A percentile compares a stretch with the other conserved stretches of the same genome.
Conservation (phyloP, 2,329 filamentous ascomycete genomes). For the Raffaelea ambrosiae region DNA sequence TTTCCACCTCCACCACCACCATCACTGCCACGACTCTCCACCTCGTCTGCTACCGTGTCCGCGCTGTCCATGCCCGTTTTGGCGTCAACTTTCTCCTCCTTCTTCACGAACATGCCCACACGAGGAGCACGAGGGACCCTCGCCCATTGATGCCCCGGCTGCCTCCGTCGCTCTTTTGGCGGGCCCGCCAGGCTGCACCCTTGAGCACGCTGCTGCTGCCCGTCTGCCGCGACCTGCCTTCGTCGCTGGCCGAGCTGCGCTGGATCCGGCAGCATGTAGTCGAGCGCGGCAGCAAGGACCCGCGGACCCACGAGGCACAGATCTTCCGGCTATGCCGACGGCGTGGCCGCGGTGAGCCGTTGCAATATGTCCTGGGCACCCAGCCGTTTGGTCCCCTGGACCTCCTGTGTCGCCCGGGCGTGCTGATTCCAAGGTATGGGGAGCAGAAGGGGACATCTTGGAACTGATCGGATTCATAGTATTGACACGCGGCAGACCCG, state of each 20-base stretch:
- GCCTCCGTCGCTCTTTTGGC: conserved; percentile 45
- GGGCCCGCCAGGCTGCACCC: conserved; percentile 43
- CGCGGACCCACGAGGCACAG: neutral
- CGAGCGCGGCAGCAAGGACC: neutral
- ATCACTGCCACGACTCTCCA: too few species aligned
- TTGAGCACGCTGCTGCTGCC: conserved; percentile 54
- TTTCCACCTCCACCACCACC: too few species aligned
- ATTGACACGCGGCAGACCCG: too few species aligned
- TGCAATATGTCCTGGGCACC: conserved; percentile 83
- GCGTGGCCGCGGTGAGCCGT: conserved; percentile 56
- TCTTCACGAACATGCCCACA: too few species aligned
- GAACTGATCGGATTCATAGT: too few species aligned
- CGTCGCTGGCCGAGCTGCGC: conserved; percentile 59
- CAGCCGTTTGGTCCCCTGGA: conserved; percentile 84
- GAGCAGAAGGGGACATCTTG: too few species aligned
- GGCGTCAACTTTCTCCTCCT: too few species aligned
- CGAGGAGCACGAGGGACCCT: too few species aligned
- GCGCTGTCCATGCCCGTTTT: too few species aligned
- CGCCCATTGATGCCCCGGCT: conserved; percentile 62
- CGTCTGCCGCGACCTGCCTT: conserved; percentile 52
- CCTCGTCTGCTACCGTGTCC: too few species aligned
- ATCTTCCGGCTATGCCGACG: conserved; percentile 32
- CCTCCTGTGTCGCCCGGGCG: conserved; percentile 65
- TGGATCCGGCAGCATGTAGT: conserved; percentile 59
- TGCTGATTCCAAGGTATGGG: conserved; percentile 81